A percentile compares a stretch with the other conserved stretches of the same genome.
These are phyloP conservation scores for Citrus sinensis DNA, from an alignment of 345 rosid genomes.

Conservation along the genomic window DNA sequence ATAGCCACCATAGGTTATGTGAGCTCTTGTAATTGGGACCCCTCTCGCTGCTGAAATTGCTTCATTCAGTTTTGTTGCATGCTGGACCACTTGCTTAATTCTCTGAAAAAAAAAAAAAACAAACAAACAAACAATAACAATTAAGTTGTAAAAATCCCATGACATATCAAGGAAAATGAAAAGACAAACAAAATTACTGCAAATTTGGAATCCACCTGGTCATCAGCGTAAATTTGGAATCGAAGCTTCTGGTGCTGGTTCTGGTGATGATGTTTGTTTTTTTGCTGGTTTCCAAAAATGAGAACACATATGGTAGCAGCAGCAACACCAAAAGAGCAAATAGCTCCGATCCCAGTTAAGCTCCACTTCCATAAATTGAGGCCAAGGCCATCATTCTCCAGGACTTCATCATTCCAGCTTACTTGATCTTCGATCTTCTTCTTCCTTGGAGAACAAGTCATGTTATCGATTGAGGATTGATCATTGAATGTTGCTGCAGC, in stretches of 20 bases:
- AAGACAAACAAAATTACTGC: neutral
- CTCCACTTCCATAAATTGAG: constrained; percentile 78
- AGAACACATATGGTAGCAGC: constrained; percentile 78
- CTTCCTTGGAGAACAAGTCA: constrained; percentile 40
- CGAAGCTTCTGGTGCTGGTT: constrained; percentile 52
- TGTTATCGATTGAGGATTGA: constrained; percentile 24
- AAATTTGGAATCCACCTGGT: constrained; percentile 42
- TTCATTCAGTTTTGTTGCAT: constrained; percentile 58
- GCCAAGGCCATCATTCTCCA: constrained; percentile 37
- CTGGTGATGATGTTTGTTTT: constrained; percentile 39
- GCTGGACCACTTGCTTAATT: constrained; percentile 67
- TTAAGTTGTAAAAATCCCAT: neutral
- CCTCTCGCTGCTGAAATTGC: constrained; percentile 69
- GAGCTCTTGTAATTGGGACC: constrained; percentile 69
- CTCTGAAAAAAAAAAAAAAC: constrained; percentile 33
- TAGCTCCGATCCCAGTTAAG: constrained; percentile 79
- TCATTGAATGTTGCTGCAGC: constrained; percentile 30
- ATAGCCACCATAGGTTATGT: constrained; percentile 70
- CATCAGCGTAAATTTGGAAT: constrained; percentile 70
- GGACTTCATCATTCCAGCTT: constrained; percentile 26
- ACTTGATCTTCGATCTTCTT: constrained; percentile 21
- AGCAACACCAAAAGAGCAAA: constrained; percentile 91
- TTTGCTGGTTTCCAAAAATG: constrained; percentile 58
- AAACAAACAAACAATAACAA: too few relatives aligned
- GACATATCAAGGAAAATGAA: neutral